Percentiles rank a stretch among this genome's conserved stretches.
Evolutionary conservation across 208 protist species (phyloP).

Genomic region (Trypanosoma caninum): DNA sequence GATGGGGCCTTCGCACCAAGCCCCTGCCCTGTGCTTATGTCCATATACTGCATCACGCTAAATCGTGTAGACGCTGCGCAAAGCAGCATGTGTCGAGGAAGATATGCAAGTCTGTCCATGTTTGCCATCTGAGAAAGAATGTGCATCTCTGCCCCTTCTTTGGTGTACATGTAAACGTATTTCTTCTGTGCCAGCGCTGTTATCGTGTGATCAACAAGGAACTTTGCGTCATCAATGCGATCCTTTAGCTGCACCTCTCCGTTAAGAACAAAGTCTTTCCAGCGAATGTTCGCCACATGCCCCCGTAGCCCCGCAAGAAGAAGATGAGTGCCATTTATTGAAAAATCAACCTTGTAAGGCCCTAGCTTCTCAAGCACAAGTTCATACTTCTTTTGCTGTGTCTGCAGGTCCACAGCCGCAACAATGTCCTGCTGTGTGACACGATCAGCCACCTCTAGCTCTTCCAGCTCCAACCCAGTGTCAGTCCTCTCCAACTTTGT

Average conservation of each 20-base stretch:
- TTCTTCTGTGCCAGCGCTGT: slow-evolving; percentile 98
- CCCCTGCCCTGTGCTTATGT: slow-evolving; percentile 93
- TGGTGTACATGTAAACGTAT: slow-evolving; percentile 99
- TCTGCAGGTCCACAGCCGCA: slow-evolving; percentile 89
- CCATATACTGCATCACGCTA: slow-evolving; percentile 92
- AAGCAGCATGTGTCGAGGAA: slow-evolving; percentile 98
- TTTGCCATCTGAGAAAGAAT: slow-evolving; percentile 93
- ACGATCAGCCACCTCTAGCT: slow-evolving; percentile 90
- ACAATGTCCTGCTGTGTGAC: slow-evolving; percentile 92
- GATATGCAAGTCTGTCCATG: slow-evolving; percentile 93
- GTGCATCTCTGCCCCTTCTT: slow-evolving; percentile 97
- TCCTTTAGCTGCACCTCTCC: slow-evolving; percentile 95
- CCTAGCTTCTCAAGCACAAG: slow-evolving; percentile 92
- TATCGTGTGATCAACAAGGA: slow-evolving; percentile 97
- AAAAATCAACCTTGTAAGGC: slow-evolving; percentile 95
- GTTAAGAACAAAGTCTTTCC: slow-evolving; percentile 89
- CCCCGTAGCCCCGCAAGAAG: slow-evolving; percentile 94
- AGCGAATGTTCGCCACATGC: slow-evolving; percentile 95
- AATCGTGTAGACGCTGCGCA: slow-evolving; percentile 78
- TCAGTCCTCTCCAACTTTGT: slow-evolving; percentile 55
- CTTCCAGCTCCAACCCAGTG: slow-evolving; percentile 75
- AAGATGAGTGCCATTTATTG: slow-evolving; percentile 91
- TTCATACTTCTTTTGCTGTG: slow-evolving; percentile 91
- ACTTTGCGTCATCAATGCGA: slow-evolving; percentile 91
- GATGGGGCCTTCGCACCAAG: slow-evolving; percentile 81